Base-by-base conservation (phyloP, 495 filamentous ascomycete genomes). In the Penicillium alfredii region DNA sequence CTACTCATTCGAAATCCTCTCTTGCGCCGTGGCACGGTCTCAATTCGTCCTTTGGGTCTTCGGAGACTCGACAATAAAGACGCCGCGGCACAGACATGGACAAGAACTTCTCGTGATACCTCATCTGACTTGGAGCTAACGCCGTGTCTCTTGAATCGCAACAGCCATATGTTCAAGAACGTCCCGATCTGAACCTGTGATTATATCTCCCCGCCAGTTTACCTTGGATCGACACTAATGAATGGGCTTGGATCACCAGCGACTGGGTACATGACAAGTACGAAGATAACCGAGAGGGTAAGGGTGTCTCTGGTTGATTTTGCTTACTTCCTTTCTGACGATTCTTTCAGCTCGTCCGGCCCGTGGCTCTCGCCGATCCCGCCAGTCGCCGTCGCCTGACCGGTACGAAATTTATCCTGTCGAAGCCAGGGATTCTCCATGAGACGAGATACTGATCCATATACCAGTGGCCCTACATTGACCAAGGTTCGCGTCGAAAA, bases 181-280 rank as follows among this genome's bases (percentile, higher is more conserved):
- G 64, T 40, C 63, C 69, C 40, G 69, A 76, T 45, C 49, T 80
- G 37, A 74, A 78, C 63, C 62, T 71, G 76, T 80, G 53, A 53
- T 31, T 42, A 41, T 28, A 6, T 12, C 33, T 35, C 15, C 20
- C 23, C 33, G 7, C 14, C 4, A 20, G 17, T 32, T 39, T 16
- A 29, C 8, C 6, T 32, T 16, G 35, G 35, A 45, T 20, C 49
- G 11, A 15, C 13, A 27, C 17, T 26, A 33, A 43, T 63, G 35
- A 54, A n/a, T 26, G 9, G 35, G 11, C 21, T 37, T 30, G 20
- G 33, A 22, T 36, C 45, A 37, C 24, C 45, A 93, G 85, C 42
- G 87, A 94, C 57, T 93, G 88, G 88, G 82, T 90, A 44, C 87
- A 94, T 55, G 87, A 94, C 63, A 83, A 79, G 53, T 94, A 76